Evolutionary conservation across 345 rosid species (phyloP).

Genomic region (Corymbia maculata): DNA sequence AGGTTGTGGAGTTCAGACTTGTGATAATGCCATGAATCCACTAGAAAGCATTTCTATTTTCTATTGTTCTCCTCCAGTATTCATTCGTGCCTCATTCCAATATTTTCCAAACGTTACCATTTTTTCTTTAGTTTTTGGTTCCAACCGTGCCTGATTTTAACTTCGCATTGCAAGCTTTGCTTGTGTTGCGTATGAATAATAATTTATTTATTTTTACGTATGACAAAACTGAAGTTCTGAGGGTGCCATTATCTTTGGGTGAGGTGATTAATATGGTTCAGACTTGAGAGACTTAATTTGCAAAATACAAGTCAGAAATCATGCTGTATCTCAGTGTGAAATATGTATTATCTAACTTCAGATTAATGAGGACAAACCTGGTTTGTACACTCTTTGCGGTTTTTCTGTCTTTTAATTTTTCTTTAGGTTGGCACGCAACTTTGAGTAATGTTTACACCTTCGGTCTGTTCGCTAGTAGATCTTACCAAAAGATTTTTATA

Average conservation of each 20-base stretch:
- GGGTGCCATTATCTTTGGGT: background rate
- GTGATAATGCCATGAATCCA: too few relatives aligned
- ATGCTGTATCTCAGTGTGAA: background rate
- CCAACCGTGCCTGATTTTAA: conserved; percentile 4
- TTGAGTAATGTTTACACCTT: background rate
- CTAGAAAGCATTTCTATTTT: too few relatives aligned
- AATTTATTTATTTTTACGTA: background rate
- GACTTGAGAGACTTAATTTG: background rate
- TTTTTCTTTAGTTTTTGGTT: too few relatives aligned
- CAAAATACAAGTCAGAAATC: background rate
- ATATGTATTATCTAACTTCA: background rate
- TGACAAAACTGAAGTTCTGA: background rate
- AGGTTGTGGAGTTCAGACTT: too few relatives aligned
- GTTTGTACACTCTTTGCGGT: background rate
- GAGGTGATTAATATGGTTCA: background rate
- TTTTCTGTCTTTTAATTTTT: background rate
- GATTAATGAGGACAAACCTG: background rate
- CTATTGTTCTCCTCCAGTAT: too few relatives aligned
- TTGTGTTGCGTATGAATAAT: background rate
- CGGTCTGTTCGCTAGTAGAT: background rate
- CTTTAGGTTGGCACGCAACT: background rate
- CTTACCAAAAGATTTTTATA: too few relatives aligned
- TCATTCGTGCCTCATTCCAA: too few relatives aligned
- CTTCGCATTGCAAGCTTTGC: background rate
- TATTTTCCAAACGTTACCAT: too few relatives aligned